phyloP scores from a whole-genome alignment of 2,329 filamentous ascomycete genomes.

The Cladosporium oxysporum region DNA sequence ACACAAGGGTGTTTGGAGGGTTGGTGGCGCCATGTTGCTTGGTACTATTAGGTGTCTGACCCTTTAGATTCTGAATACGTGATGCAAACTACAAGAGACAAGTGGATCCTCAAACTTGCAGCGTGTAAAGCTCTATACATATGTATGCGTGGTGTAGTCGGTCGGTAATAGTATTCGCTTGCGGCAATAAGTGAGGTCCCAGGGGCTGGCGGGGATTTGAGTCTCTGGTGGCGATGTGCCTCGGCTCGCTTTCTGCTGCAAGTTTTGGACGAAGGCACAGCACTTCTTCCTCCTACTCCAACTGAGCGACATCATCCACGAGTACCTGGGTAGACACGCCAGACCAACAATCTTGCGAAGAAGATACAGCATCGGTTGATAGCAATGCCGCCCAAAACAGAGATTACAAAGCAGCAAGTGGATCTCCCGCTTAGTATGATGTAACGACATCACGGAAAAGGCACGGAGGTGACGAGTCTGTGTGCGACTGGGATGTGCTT shows the following conservation, averaged over 20 bases:
- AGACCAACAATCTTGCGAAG: neutral
- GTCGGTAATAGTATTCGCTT: constrained; percentile 1
- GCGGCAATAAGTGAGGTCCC: constrained; percentile 9
- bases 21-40: constrained; percentile 34
- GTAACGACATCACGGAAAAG: neutral
- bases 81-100: neutral
- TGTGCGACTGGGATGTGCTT: neutral
- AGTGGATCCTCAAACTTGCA: neutral
- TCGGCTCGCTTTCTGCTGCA: neutral
- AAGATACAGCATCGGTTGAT: neutral
- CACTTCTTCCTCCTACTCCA: neutral
- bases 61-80: neutral
- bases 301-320: neutral
- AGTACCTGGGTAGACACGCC: neutral
- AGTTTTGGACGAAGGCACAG: neutral
- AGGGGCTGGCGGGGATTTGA: neutral
- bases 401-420: neutral
- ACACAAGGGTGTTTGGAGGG: constrained; percentile 76
- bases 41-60: neutral
- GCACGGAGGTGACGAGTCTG: neutral
- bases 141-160: neutral
- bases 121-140: neutral
- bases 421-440: neutral
- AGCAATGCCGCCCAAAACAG: neutral
- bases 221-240: neutral